Evolutionary conservation across 208 protist species (phyloP).

Genomic region (Trypanosoma grayi): DNA sequence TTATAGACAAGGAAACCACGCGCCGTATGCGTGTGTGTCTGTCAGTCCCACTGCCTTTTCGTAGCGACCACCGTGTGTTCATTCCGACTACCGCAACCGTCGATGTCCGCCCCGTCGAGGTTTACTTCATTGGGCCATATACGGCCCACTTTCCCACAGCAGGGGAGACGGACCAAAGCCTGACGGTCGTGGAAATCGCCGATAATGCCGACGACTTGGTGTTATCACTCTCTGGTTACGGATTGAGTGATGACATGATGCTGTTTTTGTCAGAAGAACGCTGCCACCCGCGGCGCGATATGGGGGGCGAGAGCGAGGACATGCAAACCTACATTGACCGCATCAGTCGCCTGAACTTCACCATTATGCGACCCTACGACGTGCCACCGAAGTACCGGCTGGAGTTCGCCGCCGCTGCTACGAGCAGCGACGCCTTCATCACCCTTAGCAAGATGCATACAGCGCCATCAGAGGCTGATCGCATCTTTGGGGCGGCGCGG

Average conservation of each 20-base stretch:
- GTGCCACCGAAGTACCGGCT: slow-evolving; percentile 45
- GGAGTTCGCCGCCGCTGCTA: not conserved
- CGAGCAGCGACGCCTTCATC: slow-evolving; percentile 26
- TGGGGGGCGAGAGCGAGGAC: not conserved
- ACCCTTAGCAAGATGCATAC: slow-evolving; percentile 41
- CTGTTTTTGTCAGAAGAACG: slow-evolving; percentile 44
- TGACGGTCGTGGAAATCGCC: slow-evolving; percentile 41
- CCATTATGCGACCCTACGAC: slow-evolving; percentile 55
- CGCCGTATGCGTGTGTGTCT: slow-evolving; percentile 68
- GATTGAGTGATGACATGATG: slow-evolving; percentile 52
- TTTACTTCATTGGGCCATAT: slow-evolving; percentile 61
- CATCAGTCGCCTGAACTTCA: slow-evolving; percentile 56
- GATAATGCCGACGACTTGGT: slow-evolving; percentile 50
- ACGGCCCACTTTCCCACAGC: slow-evolving; percentile 20
- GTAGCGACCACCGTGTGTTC: slow-evolving; percentile 33
- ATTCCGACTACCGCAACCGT: slow-evolving; percentile 34
- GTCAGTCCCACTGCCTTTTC: slow-evolving; percentile 65
- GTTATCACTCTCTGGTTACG: slow-evolving; percentile 63
- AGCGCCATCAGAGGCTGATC: slow-evolving; percentile 25
- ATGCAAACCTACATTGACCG: slow-evolving; percentile 16
- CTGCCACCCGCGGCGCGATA: slow-evolving; percentile 22
- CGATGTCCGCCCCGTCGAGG: slow-evolving; percentile 39
- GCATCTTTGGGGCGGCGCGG: slow-evolving; percentile 30
- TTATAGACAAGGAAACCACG: slow-evolving; percentile 40
- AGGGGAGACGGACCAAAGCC: not conserved